A percentile compares a stretch with the other conserved stretches of the same genome.
phyloP scores from a whole-genome alignment of 176 grass and related monocot species.

The Phoenix roebelenii region DNA sequence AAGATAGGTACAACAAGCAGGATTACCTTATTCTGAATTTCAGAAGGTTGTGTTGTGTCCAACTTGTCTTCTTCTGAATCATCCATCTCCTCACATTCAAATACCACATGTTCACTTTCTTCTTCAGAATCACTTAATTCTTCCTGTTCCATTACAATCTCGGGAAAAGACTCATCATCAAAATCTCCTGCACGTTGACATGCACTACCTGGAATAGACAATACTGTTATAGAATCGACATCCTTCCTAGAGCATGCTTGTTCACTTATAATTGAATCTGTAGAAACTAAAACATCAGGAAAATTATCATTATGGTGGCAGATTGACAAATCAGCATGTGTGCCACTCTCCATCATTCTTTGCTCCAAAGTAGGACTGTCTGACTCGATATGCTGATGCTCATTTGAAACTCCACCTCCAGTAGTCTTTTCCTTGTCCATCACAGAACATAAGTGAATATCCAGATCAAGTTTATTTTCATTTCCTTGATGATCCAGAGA shows the following conservation, averaged over 20 bases:
- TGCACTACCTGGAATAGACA: slow-evolving; percentile 24
- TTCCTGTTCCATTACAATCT: slow-evolving; percentile 90
- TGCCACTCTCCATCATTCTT: slow-evolving; percentile 10
- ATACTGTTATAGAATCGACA: slow-evolving; percentile 11
- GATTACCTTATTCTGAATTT: slow-evolving; percentile 5
- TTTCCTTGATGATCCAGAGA: slow-evolving; percentile 29
- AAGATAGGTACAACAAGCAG: too few species aligned
- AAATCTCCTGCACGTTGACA: slow-evolving; percentile 27
- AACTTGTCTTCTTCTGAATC: slow-evolving; percentile 10
- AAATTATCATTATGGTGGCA: not conserved
- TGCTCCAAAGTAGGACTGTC: slow-evolving; percentile 5
- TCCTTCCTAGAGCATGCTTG: slow-evolving; percentile 24
- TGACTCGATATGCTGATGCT: not conserved
- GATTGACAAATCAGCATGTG: slow-evolving; percentile 19
- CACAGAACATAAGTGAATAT: slow-evolving; percentile 64
- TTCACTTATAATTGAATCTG: slow-evolving; percentile 12
- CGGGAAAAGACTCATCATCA: slow-evolving; percentile 61
- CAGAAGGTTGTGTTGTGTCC: not conserved
- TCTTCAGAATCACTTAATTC: slow-evolving; percentile 92
- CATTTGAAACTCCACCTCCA: slow-evolving; percentile 13
- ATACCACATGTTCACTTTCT: slow-evolving; percentile 62
- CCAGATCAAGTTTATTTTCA: slow-evolving; percentile 58
- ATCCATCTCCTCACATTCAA: slow-evolving; percentile 24
- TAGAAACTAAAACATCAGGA: slow-evolving; percentile 9
- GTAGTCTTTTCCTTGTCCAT: slow-evolving; percentile 9